These are phyloP conservation scores for Amanita exitialis DNA, from an alignment of 768 basidiomycete species.

Conservation along the genomic window DNA sequence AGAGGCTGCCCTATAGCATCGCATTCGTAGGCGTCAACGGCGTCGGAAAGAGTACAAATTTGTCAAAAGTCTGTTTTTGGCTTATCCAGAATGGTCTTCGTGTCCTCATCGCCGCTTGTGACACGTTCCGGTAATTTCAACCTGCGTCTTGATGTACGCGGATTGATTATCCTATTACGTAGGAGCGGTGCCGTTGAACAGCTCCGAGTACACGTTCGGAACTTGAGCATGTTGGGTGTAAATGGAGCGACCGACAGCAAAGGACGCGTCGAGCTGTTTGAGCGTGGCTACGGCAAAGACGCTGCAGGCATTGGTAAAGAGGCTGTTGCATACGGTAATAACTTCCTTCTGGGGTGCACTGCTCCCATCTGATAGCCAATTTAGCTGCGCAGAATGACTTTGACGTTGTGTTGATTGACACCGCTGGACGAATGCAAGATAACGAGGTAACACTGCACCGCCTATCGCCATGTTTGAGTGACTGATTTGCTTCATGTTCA, in stretches of 20 bases:
- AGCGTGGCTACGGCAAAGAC: conserved; percentile 96
- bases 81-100: conserved; percentile 89
- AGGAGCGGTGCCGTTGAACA: conserved; percentile 98
- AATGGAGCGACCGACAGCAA: conserved; percentile 61
- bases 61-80: conserved; percentile 99
- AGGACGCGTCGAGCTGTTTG: conserved; percentile 84
- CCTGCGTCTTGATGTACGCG: not conserved
- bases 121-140: conserved; percentile 67
- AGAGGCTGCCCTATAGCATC: conserved; percentile 82
- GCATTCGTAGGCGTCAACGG: conserved; percentile 98
- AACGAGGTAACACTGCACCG: conserved; percentile 61
- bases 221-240: conserved; percentile 75
- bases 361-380: not conserved
- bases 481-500: conserved; percentile 2
- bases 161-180: not conserved
- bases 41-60: conserved; percentile 96
- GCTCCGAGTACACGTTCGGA: conserved; percentile 90
- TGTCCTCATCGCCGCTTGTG: conserved; percentile 96
- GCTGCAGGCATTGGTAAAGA: conserved; percentile 98
- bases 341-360: not conserved
- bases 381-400: conserved; percentile 52
- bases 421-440: conserved; percentile 98
- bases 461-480: not conserved
- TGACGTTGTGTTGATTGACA: conserved; percentile 96
- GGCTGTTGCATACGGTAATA: conserved; percentile 76